A percentile compares a stretch with the other conserved stretches of the same genome.
phyloP scores from a whole-genome alignment of 805 yeast species.

The Clavispora phyllophila region DNA sequence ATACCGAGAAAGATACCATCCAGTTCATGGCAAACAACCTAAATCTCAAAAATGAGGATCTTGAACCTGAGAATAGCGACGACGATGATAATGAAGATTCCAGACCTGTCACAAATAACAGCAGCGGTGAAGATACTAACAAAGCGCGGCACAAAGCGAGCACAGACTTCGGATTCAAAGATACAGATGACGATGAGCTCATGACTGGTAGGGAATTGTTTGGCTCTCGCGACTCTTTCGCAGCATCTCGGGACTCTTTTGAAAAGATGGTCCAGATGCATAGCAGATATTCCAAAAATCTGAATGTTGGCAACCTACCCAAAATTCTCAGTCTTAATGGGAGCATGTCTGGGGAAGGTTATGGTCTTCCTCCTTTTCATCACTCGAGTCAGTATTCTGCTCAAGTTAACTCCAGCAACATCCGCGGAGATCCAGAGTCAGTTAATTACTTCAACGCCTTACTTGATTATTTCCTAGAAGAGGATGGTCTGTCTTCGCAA shows the following conservation, averaged over 20 bases:
- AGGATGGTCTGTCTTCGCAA: conserved; percentile 15
- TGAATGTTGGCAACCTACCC: conserved; percentile 8
- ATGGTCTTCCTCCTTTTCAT: conserved; percentile 38
- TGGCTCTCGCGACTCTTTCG: conserved; percentile 31
- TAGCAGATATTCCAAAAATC: conserved; percentile 3
- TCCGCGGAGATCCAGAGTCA: conserved; percentile 10
- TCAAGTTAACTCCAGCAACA: conserved; percentile 1
- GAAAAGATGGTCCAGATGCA: conserved; percentile 25
- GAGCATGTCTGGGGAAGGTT: conserved; percentile 8
- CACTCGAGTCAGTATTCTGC: conserved; percentile 19
- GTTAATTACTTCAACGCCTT: conserved; percentile 39
- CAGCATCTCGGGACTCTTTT: conserved; percentile 13
- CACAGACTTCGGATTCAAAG: conserved; percentile 1
- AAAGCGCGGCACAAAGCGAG: not conserved
- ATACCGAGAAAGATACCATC: conserved; percentile 37
- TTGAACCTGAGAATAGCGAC: conserved; percentile 29
- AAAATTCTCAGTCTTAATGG: conserved; percentile 26
- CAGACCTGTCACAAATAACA: not conserved
- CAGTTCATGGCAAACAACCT: conserved; percentile 29
- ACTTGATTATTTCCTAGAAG: conserved; percentile 50
- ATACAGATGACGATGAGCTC: conserved; percentile 27
- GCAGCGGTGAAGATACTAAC: conserved; percentile 3
- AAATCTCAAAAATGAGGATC: conserved; percentile 33
- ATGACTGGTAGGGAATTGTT: conserved; percentile 37
- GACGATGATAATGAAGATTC: conserved; percentile 19